A percentile compares a stretch with the other conserved stretches of the same genome.
Conservation (phyloP, 305 asterid species). For the Fraxinus albicans region DNA sequence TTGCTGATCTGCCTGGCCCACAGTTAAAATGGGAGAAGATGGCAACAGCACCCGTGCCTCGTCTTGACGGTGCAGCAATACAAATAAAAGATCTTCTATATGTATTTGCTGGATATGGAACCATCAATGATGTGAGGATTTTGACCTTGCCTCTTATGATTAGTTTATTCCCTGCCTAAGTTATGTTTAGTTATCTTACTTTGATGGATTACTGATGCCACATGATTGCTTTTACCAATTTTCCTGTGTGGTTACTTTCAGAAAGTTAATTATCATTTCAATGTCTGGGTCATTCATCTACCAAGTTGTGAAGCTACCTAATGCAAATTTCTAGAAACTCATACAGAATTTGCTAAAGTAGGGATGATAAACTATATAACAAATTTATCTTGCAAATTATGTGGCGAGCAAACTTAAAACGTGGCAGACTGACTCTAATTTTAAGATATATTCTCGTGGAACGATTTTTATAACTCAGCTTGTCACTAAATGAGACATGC, state of each 20-base stretch:
- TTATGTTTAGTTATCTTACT: constrained; percentile 1
- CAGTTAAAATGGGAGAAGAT: constrained; percentile 83
- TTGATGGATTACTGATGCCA: neutral
- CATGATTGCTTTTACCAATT: neutral
- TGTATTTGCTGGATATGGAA: constrained; percentile 97
- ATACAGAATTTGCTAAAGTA: neutral
- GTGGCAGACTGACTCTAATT: neutral
- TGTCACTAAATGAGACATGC: neutral
- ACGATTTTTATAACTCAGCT: constrained; percentile 12
- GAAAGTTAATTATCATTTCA: neutral
- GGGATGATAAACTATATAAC: neutral
- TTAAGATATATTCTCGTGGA: neutral
- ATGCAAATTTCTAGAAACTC: constrained; percentile 13
- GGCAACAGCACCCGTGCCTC: constrained; percentile 89
- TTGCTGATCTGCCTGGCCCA: constrained; percentile 90
- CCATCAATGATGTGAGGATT: constrained; percentile 70
- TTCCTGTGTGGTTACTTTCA: neutral
- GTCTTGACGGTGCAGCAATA: constrained; percentile 94
- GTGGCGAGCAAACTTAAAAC: neutral
- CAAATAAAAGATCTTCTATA: constrained; percentile 78
- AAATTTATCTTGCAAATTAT: neutral
- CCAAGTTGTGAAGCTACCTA: constrained; percentile 2
- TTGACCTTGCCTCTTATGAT: constrained; percentile 1
- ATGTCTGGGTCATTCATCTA: neutral
- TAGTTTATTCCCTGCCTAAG: constrained; percentile 7